Evolutionary conservation across 177 flowering plant species (phyloP), one percentile per base, ranked within the genome.

Genomic region (Vitis hybrid): DNA sequence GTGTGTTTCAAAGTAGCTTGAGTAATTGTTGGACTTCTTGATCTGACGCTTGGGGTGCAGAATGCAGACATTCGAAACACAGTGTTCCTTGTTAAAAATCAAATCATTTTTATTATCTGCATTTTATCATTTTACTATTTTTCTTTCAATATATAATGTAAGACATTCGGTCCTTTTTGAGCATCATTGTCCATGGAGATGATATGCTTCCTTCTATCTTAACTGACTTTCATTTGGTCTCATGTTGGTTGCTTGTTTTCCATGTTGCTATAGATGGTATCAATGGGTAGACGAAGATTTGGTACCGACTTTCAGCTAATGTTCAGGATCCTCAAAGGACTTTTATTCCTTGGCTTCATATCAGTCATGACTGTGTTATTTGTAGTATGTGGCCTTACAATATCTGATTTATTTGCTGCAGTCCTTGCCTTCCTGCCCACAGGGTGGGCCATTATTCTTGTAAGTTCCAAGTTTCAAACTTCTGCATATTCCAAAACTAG

Each of bases 221-320:
- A 40, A 40, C 10, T 64, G 3, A n/a, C 15, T 6, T 66, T 10
- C 6, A 18, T 60, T 64, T 58, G 45, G 6, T 55, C 34, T 61
- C 5, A 19, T 13, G 64, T 14, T 59, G 30, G 21, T 10, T 5
- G 14, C 10, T 26, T 69, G 32, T 52, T 56, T 54, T 19, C 26
- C 13, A 23, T 70, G 62, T 65, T 55, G 55, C 48, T 68, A 4
- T 62, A 96, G 99, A 83, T 96, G 94, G 92, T 93, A 55, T 88
- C 99, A 11, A 89, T 93, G 92, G 98, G 97, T 3, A 84, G 99
- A 81, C 82, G 93, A 63, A 85, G 72, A 78, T 96, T 93, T 68
- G 89, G 91, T 5, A 89, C 97, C 1, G 97, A 96, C 74, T 92
- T 96, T 64, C 99, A 92, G 82, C 97, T 93, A 50, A 93, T 92